A percentile compares a stretch with the other conserved stretches of the same genome.
Conservation (phyloP, 257 asterid genomes). For the Capsicum rhomboideum region DNA sequence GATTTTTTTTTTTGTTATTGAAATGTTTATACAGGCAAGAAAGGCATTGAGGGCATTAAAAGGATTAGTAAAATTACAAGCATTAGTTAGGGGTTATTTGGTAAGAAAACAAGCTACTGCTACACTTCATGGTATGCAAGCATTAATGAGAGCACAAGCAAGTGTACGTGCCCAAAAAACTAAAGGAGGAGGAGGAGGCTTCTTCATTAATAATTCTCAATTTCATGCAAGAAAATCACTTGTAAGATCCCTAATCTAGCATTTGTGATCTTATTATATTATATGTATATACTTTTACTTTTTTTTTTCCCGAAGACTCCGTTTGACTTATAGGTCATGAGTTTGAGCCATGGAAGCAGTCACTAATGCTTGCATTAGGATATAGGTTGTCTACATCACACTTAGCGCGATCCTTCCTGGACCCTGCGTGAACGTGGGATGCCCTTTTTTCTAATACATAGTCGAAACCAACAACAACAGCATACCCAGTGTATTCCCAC, state of each 20-base stretch:
- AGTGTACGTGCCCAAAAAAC: constrained; percentile 59
- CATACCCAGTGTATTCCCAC: too few relatives aligned
- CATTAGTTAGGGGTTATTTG: constrained; percentile 63
- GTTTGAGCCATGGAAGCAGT: neutral
- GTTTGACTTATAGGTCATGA: too few relatives aligned
- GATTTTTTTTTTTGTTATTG: neutral
- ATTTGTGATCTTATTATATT: neutral
- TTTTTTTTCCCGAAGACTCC: too few relatives aligned
- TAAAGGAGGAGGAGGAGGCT: constrained; percentile 22
- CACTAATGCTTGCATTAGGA: neutral
- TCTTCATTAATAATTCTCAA: constrained; percentile 2
- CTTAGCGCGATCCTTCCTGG: too few relatives aligned
- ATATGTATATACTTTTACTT: neutral
- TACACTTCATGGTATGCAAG: constrained; percentile 72
- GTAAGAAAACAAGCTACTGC: constrained; percentile 74
- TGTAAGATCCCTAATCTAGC: constrained; percentile 20
- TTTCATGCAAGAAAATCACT: constrained; percentile 28
- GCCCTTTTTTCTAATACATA: too few relatives aligned
- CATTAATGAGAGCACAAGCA: constrained; percentile 73
- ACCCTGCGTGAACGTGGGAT: neutral
- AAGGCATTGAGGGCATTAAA: constrained; percentile 74
- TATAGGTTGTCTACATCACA: neutral
- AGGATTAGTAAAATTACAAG: constrained; percentile 80
- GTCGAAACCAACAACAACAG: too few relatives aligned
- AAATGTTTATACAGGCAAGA: constrained; percentile 44